Percentiles rank a stretch among this genome's conserved stretches.
Evolutionary conservation across 345 rosid genomes (phyloP).

Genomic region (Carallia brachiata): DNA sequence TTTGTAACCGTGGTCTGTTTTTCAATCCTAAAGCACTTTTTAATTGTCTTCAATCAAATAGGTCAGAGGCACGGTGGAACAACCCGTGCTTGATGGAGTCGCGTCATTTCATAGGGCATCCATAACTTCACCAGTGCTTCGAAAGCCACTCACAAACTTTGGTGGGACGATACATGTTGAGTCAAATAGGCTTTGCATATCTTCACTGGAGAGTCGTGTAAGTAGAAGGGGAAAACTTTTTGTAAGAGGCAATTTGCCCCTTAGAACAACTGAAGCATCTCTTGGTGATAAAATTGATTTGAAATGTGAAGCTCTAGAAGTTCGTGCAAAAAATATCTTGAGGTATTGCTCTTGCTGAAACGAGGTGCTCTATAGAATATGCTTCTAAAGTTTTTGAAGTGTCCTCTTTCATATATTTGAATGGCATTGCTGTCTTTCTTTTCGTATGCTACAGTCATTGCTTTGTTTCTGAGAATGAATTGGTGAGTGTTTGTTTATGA

Average conservation of each 20-base stretch:
- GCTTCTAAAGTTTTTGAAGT: neutral
- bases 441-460: neutral
- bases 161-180: conserved; percentile 83
- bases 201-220: conserved; percentile 79
- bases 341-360: conserved; percentile 44
- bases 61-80: conserved; percentile 97
- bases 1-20: neutral
- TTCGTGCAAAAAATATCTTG: conserved; percentile 80
- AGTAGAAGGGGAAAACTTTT: conserved; percentile 87
- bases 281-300: conserved; percentile 75
- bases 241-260: conserved; percentile 84
- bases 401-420: neutral
- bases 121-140: conserved; percentile 80
- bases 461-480: neutral
- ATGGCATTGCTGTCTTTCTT: neutral
- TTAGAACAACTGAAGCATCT: conserved; percentile 73
- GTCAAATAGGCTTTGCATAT: conserved; percentile 83
- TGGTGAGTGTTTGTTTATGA: too few species aligned
- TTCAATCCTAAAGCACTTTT: conserved; percentile 5
- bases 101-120: conserved; percentile 93
- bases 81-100: conserved; percentile 85
- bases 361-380: conserved; percentile 2
- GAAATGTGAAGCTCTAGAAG: conserved; percentile 97
- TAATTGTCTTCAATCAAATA: conserved; percentile 31
- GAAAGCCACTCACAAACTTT: conserved; percentile 84